Base-by-base conservation (phyloP, 2,329 filamentous ascomycete species). In the Claviceps quebecensis region DNA sequence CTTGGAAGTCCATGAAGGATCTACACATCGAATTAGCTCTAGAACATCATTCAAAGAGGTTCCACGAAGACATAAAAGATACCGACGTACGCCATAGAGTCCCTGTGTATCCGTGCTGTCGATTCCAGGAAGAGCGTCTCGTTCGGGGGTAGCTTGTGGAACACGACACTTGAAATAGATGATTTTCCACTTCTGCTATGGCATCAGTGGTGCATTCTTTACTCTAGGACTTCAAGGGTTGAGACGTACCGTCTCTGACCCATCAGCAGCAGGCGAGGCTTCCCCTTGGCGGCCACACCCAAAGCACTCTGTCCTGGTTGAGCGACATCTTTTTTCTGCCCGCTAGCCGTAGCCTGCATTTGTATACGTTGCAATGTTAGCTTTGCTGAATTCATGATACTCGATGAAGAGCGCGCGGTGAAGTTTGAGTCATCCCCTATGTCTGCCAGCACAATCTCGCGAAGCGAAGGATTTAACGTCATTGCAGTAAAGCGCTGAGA, bases 1-100 rank as follows among this genome's bases (percentile, higher is more conserved):
- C 87, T 69, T 97, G 91, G 59, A 97, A 96, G 65, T 97, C 91
- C 89, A 97, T 96, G 65, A 98, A 97, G 3, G 93, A 97, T 59
- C 89, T 96, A 53, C 17, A 44, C 2, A 46, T 39, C 6, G 5
- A 43, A 45, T 56, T 37, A 61, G 52, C 17, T 39, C 4, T 16
- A n/a, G 4, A 19, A 17, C 9, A 14, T 55, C 65, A 37, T 63
- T 60, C 46, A 54, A 44, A n/a, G 47, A 29, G 14, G 2, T 13
- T 29, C 26, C 34, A 23, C 46, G 44, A 50, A 51, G 26, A 26
- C 39, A 52, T 38, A 16, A 13, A 46, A n/a, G 4, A 36, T 7
- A 19, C 16, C 4, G 3, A 72, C 87, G 70, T 68, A 96, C 90
- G 93, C 87, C 75, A 97, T 90, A 3, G 86, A 87, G 59, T 96